These are phyloP conservation scores for Schrenkiella parvula DNA, from an alignment of 345 rosid species.

Conservation along the genomic window DNA sequence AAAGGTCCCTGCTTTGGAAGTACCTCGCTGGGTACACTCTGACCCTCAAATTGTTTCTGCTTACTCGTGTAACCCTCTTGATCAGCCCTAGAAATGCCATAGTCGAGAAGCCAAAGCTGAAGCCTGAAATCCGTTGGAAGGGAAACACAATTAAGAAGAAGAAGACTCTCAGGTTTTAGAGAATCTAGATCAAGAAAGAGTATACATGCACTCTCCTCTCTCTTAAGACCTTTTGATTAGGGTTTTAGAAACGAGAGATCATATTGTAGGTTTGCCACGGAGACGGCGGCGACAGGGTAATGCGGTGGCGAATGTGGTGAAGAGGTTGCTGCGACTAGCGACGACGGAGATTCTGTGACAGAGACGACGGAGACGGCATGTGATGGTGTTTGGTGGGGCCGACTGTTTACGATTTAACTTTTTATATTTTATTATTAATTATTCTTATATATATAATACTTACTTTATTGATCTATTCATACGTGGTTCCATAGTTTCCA, in stretches of 20 bases:
- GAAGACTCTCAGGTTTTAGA: not conserved
- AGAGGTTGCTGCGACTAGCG: not conserved
- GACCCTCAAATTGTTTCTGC: slow-evolving; percentile 25
- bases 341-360: not conserved
- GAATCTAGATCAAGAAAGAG: not conserved
- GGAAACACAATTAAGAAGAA: not conserved
- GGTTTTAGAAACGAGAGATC: not conserved
- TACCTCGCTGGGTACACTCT: slow-evolving; percentile 30
- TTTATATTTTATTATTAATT: not conserved
- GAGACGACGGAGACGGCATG: not conserved
- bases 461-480: too few species aligned
- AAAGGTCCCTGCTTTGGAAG: slow-evolving; percentile 39
- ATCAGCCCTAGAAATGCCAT: slow-evolving; percentile 52
- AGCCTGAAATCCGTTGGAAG: not conserved
- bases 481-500: slow-evolving; percentile 5
- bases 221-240: not conserved
- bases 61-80: slow-evolving; percentile 37
- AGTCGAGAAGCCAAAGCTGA: not conserved
- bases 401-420: not conserved
- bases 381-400: not conserved
- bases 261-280: not conserved
- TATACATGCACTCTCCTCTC: not conserved
- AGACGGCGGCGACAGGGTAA: not conserved
- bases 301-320: not conserved
- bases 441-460: too few species aligned